Conservation (phyloP, 768 basidiomycete genomes). For the Astraeus odoratus region DNA sequence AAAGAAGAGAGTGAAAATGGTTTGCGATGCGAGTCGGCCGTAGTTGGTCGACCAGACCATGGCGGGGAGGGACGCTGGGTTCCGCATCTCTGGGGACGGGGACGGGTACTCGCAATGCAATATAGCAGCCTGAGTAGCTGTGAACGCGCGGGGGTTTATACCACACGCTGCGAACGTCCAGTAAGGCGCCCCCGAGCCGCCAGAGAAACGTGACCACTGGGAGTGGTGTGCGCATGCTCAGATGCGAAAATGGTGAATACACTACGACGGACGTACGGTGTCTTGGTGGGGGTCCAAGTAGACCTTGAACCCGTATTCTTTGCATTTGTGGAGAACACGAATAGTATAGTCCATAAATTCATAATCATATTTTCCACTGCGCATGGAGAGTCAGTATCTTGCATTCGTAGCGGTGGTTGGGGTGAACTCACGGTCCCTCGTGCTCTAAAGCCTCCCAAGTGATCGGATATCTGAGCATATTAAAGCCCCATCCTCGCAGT, state of each 20-base stretch:
- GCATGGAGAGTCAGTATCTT: neutral
- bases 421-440: constrained; percentile 78
- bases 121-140: constrained; percentile 77
- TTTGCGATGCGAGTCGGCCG: constrained; percentile 78
- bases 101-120: constrained; percentile 85
- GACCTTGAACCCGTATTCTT: constrained; percentile 84
- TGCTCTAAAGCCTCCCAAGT: constrained; percentile 96
- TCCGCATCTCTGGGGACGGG: constrained; percentile 37
- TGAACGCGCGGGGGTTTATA: constrained; percentile 79
- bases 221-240: neutral
- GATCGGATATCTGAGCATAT: constrained; percentile 72
- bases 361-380: constrained; percentile 81
- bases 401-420: too few species aligned
- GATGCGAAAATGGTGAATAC: neutral
- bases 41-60: constrained; percentile 99
- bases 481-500: constrained; percentile 93
- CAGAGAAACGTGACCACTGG: constrained; percentile 93
- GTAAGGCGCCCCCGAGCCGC: constrained; percentile 90
- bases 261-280: constrained; percentile 47
- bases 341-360: constrained; percentile 92
- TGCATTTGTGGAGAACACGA: constrained; percentile 81
- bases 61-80: constrained; percentile 72
- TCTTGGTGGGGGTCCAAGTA: constrained; percentile 98
- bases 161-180: constrained; percentile 93
- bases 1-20: constrained; percentile 92